Conservation (phyloP, 768 basidiomycete genomes). For the Naganishia vaughanmartiniae region DNA sequence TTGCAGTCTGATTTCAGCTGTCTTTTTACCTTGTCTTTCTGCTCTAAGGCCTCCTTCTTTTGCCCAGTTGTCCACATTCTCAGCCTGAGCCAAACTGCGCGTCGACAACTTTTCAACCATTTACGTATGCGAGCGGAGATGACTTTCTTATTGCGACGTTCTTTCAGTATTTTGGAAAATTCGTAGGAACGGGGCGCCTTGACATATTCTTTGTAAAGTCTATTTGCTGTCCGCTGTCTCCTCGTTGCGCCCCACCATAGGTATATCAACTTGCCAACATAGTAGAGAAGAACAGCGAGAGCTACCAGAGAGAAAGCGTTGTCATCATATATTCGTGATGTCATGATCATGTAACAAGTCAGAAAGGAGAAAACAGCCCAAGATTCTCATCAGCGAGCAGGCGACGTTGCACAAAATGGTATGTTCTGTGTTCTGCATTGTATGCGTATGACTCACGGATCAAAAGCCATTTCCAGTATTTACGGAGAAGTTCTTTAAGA, state of each 20-base stretch:
- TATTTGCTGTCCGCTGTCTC: not conserved
- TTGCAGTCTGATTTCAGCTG: too few species aligned
- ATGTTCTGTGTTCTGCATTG: too few species aligned
- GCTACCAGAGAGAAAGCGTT: not conserved
- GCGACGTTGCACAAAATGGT: too few species aligned
- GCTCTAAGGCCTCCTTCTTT: too few species aligned
- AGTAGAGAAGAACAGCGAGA: not conserved
- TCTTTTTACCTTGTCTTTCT: too few species aligned
- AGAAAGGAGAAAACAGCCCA: too few species aligned
- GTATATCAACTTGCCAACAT: not conserved
- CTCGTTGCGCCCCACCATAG: not conserved
- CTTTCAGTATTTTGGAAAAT: not conserved
- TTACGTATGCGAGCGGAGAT: too few species aligned
- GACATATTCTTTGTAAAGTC: constrained; percentile 2
- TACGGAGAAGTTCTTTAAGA: not conserved
- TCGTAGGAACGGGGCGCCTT: not conserved
- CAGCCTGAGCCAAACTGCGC: not conserved
- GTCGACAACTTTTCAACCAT: not conserved
- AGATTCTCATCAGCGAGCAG: too few species aligned
- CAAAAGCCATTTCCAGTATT: constrained; percentile 1
- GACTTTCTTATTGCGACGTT: not conserved
- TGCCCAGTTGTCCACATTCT: too few species aligned
- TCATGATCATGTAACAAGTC: not conserved
- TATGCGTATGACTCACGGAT: not conserved
- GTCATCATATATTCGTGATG: not conserved